A percentile compares a stretch with the other conserved stretches of the same genome.
Evolutionary conservation across 2,329 filamentous ascomycete genomes (phyloP).

Genomic region (Xylaria sp.): DNA sequence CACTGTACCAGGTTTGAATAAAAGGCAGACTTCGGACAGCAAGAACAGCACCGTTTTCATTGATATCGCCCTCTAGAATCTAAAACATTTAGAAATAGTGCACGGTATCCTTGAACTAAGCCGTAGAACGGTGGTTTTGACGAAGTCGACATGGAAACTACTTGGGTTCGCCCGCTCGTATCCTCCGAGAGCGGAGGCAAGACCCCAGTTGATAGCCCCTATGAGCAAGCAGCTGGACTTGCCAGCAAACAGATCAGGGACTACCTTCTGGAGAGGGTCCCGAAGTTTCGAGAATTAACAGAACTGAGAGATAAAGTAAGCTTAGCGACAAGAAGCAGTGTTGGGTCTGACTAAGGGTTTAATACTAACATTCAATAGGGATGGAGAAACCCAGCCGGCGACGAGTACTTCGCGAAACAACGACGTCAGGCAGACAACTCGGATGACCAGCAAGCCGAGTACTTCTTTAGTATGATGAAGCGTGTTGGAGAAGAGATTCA

Average conservation of each 20-base stretch:
- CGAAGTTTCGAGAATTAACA: not conserved
- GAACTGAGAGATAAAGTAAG: slow-evolving; percentile 6
- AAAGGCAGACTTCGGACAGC: not conserved
- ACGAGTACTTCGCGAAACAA: slow-evolving; percentile 50
- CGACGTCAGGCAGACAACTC: slow-evolving; percentile 46
- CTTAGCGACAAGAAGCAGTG: not conserved
- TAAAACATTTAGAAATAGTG: not conserved
- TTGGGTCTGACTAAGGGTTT: not conserved
- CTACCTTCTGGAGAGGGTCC: slow-evolving; percentile 10
- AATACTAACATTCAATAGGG: not conserved
- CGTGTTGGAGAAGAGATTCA: slow-evolving; percentile 51
- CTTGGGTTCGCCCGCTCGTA: not conserved
- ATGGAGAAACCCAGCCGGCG: slow-evolving; percentile 50
- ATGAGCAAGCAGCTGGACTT: not conserved
- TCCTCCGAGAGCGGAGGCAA: not conserved
- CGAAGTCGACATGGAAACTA: not conserved
- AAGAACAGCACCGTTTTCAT: not conserved
- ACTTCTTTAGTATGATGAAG: slow-evolving; percentile 52
- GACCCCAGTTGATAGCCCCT: not conserved
- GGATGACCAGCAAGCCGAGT: slow-evolving; percentile 20
- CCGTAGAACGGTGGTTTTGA: not conserved
- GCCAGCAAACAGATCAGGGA: not conserved
- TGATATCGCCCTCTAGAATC: not conserved
- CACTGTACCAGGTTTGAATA: not conserved
- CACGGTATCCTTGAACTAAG: not conserved